Evolutionary conservation across 2,329 filamentous ascomycete genomes (phyloP), one percentile per base, ranked within the genome.

Genomic region (Thermothelomyces thermophilus): DNA sequence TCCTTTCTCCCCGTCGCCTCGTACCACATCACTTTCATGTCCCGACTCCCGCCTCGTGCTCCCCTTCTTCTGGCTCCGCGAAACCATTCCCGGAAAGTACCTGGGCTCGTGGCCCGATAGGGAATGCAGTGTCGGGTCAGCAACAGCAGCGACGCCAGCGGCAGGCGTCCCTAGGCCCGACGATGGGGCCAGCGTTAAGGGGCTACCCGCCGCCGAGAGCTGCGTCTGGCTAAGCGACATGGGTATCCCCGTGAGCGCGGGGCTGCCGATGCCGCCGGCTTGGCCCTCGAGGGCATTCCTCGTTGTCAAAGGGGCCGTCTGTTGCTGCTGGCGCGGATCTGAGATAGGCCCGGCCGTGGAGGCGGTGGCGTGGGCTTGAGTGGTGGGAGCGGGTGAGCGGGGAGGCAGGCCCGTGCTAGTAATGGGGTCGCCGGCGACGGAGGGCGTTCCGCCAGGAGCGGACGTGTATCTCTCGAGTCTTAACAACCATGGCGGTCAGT

Each of bases 81-180:
- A 73, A 39, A 89, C 75, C 28, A 90, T 76, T 0, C 86, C 86
- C 0, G 86, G 86, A 56, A 88, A 86, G 55, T 88, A 80, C 55
- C 74, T 77, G 10, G 84, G 86, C 64, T 88, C 84, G 41, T 68
- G 64, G 19, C 52, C 55, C 28, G 55, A 58, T 28, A 60, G 24
- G 24, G 24, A 51, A 17, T 63, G 56, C 30, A 52, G 19, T 16
- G n/a, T 17, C 7, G 22, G n/a, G n/a, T 60, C 57, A 19, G 47
- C 26, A 57, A 68, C 62, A 26, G 64, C 60, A 46, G 73, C 68
- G 7, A 37, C 50, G 20, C 54, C n/a, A 44, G 50, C 24, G 53
- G 54, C 14, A 48, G 26, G 46, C 46, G 20, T 59, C 37, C 19
- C 41, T 5, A 24, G n/a, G 20, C 28, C 48, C 16, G 44, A 41